Conservation (phyloP, 2,329 filamentous ascomycete species). For the Ophiostoma pallidulum region DNA sequence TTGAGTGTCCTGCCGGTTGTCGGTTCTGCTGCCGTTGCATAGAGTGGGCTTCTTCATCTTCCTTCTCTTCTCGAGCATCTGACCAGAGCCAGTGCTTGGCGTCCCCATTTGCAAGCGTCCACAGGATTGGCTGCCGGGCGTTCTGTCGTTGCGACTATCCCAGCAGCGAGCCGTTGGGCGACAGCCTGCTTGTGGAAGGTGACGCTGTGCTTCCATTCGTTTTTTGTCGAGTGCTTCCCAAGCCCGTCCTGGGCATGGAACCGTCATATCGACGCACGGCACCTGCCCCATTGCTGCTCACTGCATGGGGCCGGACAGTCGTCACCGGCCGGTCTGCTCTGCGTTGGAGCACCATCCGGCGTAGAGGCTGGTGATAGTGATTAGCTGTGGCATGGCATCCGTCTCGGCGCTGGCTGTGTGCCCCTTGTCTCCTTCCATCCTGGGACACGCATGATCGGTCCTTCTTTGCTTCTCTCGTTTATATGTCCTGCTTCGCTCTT, state of each 20-base stretch:
- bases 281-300: not conserved
- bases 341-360: not conserved
- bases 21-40: too few relatives aligned
- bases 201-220: not conserved
- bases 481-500: not conserved
- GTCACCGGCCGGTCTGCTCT: not conserved
- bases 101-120: too few relatives aligned
- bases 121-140: too few relatives aligned
- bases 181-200: conserved; percentile 8
- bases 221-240: not conserved
- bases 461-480: not conserved
- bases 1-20: too few relatives aligned
- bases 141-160: too few relatives aligned
- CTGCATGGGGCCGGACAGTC: not conserved
- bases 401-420: not conserved
- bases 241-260: not conserved
- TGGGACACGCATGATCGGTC: not conserved
- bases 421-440: not conserved
- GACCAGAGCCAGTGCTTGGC: too few relatives aligned
- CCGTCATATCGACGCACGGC: not conserved
- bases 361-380: not conserved
- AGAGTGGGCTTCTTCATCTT: too few relatives aligned
- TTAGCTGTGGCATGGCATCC: not conserved
- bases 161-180: not conserved
- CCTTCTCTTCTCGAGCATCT: too few relatives aligned